Percentiles rank a stretch among this genome's conserved stretches.
Conservation (phyloP, 805 yeast species). For the Pichia scutulata region DNA sequence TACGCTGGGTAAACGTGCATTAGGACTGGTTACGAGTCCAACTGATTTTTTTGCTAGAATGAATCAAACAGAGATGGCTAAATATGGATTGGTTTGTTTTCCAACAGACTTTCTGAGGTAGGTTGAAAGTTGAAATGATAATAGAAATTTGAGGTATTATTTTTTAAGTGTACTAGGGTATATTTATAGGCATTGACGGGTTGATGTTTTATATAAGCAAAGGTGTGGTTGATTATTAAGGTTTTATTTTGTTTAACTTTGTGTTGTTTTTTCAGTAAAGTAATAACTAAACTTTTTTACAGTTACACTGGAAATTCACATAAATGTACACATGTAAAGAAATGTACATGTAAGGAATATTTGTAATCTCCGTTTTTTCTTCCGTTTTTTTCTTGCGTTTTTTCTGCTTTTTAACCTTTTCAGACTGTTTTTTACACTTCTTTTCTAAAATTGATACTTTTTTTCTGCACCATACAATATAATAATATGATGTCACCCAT, state of each 20-base stretch:
- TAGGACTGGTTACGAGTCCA: constrained; percentile 76
- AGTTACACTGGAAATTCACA: too few relatives aligned
- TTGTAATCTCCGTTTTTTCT: too few relatives aligned
- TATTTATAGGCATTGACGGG: not conserved
- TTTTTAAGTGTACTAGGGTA: not conserved
- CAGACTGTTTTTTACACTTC: too few relatives aligned
- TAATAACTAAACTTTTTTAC: too few relatives aligned
- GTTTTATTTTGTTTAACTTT: not conserved
- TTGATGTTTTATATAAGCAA: too few relatives aligned
- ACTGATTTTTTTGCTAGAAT: constrained; percentile 46
- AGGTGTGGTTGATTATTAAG: not conserved
- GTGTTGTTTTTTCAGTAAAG: not conserved
- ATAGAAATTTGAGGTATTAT: not conserved
- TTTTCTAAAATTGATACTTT: too few relatives aligned
- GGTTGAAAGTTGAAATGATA: not conserved
- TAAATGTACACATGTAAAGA: too few relatives aligned
- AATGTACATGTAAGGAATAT: too few relatives aligned
- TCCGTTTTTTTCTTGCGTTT: not conserved
- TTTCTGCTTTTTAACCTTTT: not conserved
- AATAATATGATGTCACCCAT: not conserved
- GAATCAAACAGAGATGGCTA: constrained; percentile 33
- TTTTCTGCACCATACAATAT: not conserved
- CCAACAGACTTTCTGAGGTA: not conserved
- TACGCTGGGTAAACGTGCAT: constrained; percentile 60
- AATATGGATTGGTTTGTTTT: constrained; percentile 23